These are phyloP conservation scores for Plectranthus barbatus DNA, from an alignment of 257 asterid genomes.

Conservation along the genomic window DNA sequence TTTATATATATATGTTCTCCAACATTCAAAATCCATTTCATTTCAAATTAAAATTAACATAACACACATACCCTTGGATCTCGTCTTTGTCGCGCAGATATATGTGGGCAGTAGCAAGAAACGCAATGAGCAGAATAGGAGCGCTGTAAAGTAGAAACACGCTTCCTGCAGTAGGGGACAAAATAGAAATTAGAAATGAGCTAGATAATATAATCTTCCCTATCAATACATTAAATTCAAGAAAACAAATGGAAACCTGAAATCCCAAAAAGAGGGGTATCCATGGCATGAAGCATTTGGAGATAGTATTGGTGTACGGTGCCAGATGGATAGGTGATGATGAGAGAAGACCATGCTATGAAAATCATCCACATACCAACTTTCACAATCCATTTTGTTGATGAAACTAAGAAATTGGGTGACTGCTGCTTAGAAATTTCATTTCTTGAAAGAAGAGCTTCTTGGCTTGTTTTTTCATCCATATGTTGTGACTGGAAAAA, in stretches of 20 bases:
- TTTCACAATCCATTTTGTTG: constrained; percentile 43
- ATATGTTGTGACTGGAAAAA: neutral
- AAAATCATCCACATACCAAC: constrained; percentile 50
- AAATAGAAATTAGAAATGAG: too few species aligned
- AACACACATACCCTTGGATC: constrained; percentile 24
- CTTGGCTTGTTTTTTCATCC: constrained; percentile 37
- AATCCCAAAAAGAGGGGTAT: constrained; percentile 31
- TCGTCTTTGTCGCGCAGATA: constrained; percentile 41
- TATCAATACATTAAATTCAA: too few species aligned
- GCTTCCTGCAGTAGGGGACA: constrained; percentile 38
- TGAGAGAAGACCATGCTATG: constrained; percentile 49
- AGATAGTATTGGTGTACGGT: neutral
- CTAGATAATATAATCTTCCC: too few species aligned
- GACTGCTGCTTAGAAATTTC: constrained; percentile 23
- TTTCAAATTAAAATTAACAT: neutral
- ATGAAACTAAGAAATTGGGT: constrained; percentile 21
- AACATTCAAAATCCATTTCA: neutral
- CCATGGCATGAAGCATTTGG: constrained; percentile 14
- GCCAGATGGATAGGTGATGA: constrained; percentile 42
- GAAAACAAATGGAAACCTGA: constrained; percentile 24
- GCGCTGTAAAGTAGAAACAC: constrained; percentile 48
- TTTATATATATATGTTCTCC: too few species aligned
- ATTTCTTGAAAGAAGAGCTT: constrained; percentile 41
- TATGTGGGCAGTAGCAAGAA: constrained; percentile 48
- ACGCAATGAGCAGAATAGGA: constrained; percentile 56